These are phyloP conservation scores for Lenzites betulinus DNA, from an alignment of 768 basidiomycete species.

Conservation along the genomic window DNA sequence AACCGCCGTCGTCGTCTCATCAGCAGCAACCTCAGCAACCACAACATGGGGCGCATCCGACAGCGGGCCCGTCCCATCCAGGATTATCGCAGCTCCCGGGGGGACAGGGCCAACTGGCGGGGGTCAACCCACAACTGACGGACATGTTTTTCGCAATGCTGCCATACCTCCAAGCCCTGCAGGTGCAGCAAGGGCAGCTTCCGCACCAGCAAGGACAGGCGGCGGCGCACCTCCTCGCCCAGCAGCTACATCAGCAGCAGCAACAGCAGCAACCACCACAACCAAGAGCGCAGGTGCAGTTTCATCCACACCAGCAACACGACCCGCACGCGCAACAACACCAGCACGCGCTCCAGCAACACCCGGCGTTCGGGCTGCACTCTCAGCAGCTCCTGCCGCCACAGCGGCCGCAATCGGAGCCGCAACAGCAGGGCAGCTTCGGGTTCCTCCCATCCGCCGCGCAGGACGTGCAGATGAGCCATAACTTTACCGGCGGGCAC, in stretches of 20 bases:
- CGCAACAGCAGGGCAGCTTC: slow-evolving; percentile 6
- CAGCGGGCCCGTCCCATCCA: neutral
- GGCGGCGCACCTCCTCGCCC: neutral
- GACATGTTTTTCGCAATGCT: slow-evolving; percentile 31
- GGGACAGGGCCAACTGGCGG: slow-evolving; percentile 2
- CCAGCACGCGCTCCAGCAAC: neutral
- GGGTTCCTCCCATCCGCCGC: slow-evolving; percentile 7
- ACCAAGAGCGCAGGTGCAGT: slow-evolving; percentile 7
- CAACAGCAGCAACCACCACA: slow-evolving; percentile 16
- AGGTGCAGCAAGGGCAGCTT: slow-evolving; percentile 23
- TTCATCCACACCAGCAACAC: slow-evolving; percentile 1
- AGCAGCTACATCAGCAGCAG: slow-evolving; percentile 10
- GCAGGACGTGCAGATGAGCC: slow-evolving; percentile 14
- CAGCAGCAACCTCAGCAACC: neutral
- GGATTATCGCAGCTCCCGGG: slow-evolving; percentile 7
- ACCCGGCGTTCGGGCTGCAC: slow-evolving; percentile 5
- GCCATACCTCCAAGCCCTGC: slow-evolving; percentile 31
- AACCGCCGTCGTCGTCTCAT: neutral
- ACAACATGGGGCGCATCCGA: neutral
- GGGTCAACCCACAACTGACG: slow-evolving; percentile 26
- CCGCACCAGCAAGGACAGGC: slow-evolving; percentile 16
- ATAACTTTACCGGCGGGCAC: slow-evolving; percentile 9
- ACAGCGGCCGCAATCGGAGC: slow-evolving; percentile 13
- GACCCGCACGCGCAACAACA: neutral
- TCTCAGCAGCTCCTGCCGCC: neutral